Evolutionary conservation across 176 grass and related monocot genomes (phyloP).

Genomic region (Zea mays): DNA sequence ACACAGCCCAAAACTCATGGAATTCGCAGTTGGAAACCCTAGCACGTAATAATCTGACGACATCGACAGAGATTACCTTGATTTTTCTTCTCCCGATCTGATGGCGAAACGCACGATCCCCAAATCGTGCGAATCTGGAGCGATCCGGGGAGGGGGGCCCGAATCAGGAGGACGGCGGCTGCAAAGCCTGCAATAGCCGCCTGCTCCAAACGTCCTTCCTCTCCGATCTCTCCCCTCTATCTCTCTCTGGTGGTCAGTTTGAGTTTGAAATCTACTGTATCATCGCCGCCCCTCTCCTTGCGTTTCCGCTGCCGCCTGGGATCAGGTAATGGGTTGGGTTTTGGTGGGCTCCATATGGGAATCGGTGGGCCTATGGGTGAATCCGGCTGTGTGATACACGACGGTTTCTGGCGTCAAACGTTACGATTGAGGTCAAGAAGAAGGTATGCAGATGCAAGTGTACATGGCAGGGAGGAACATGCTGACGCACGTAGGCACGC

Average conservation of each 20-base stretch:
- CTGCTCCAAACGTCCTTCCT: not conserved
- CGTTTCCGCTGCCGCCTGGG: not conserved
- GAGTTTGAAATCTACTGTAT: constrained; percentile 15
- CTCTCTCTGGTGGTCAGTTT: not conserved
- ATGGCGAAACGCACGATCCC: not conserved
- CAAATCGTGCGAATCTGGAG: constrained; percentile 12
- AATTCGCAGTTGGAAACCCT: not conserved
- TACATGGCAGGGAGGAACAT: not conserved
- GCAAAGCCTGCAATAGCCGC: not conserved
- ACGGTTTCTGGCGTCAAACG: not conserved
- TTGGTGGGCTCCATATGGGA: not conserved
- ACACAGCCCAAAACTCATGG: not conserved
- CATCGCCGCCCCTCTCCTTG: constrained; percentile 1
- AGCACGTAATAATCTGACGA: not conserved
- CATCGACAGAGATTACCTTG: constrained; percentile 7
- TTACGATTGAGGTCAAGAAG: not conserved
- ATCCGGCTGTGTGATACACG: not conserved
- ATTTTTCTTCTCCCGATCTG: not conserved
- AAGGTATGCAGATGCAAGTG: no score
- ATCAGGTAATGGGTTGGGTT: no score
- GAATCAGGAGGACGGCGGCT: constrained; percentile 10
- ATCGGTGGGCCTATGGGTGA: not conserved
- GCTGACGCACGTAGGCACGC: not conserved
- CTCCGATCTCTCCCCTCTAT: not conserved
- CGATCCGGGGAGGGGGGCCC: not conserved